A percentile compares a stretch with the other conserved stretches of the same genome.
These are phyloP conservation scores for Colletotrichum australisinense DNA, from an alignment of 2,329 filamentous ascomycete genomes.

Conservation along the genomic window DNA sequence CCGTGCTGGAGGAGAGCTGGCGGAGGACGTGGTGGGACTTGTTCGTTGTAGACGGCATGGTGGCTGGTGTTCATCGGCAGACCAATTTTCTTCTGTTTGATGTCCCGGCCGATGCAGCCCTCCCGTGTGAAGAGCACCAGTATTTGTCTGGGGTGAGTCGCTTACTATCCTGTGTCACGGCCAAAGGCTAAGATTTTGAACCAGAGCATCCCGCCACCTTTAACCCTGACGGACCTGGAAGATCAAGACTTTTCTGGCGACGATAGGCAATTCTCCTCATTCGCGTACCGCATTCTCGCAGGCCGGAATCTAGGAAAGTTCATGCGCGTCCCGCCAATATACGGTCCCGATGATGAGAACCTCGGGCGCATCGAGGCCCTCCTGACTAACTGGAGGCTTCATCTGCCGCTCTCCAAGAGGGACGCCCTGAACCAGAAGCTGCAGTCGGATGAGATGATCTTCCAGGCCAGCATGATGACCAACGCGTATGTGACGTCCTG, in stretches of 20 bases:
- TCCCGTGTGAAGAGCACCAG: constrained; percentile 87
- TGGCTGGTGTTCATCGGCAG: constrained; percentile 81
- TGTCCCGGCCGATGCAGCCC: constrained; percentile 73
- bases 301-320: constrained; percentile 82
- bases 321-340: constrained; percentile 67
- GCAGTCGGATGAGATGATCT: constrained; percentile 87
- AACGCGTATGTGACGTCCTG: constrained; percentile 56
- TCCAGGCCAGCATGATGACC: constrained; percentile 87
- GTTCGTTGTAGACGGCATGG: constrained; percentile 85
- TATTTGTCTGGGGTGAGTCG: constrained; percentile 68
- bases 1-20: constrained; percentile 83
- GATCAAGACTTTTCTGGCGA: constrained; percentile 79
- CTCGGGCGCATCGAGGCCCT: constrained; percentile 63
- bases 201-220: constrained; percentile 68
- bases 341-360: constrained; percentile 65
- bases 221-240: constrained; percentile 80
- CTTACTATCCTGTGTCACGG: neutral
- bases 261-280: constrained; percentile 81
- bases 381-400: constrained; percentile 80
- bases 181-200: neutral
- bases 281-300: constrained; percentile 85
- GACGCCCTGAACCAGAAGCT: constrained; percentile 77
- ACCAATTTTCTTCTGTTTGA: constrained; percentile 78
- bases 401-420: constrained; percentile 78
- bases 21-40: constrained; percentile 91